phyloP scores from a whole-genome alignment of 495 filamentous ascomycete species.

The Peziza echinospora region DNA sequence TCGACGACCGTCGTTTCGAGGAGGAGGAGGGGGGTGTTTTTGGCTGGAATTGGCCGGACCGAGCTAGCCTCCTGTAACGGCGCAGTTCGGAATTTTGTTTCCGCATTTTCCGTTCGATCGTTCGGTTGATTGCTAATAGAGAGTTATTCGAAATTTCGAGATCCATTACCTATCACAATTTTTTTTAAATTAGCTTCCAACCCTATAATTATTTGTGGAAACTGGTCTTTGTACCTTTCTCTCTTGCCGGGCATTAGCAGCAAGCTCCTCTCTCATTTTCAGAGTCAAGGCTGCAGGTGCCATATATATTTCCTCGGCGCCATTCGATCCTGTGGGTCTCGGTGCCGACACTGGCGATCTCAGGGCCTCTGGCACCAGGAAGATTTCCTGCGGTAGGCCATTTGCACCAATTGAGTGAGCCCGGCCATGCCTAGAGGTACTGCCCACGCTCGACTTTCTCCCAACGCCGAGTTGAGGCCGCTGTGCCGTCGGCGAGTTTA shows the following conservation, averaged over 20 bases:
- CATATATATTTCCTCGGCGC: background rate
- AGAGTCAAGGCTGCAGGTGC: conserved; percentile 13
- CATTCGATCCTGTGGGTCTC: conserved; percentile 2
- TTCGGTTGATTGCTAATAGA: conserved; percentile 87
- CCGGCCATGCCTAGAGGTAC: background rate
- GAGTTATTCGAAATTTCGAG: conserved; percentile 96
- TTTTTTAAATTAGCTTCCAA: conserved; percentile 3
- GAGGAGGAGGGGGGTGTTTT: conserved; percentile 22
- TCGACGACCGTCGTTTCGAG: background rate
- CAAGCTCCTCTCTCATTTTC: conserved; percentile 21
- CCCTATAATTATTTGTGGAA: background rate
- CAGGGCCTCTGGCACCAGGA: conserved; percentile 9
- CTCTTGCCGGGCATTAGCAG: conserved; percentile 68
- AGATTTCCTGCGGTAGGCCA: conserved; percentile 5
- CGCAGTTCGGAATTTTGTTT: conserved; percentile 80
- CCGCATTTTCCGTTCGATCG: conserved; percentile 70
- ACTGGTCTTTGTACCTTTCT: conserved; percentile 42
- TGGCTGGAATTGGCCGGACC: conserved; percentile 48
- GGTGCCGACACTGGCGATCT: conserved; percentile 12
- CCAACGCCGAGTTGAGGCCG: background rate
- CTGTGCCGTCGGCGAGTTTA: background rate
- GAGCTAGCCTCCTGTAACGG: conserved; percentile 57
- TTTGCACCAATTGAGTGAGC: background rate
- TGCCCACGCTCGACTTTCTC: background rate
- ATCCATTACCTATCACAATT: conserved; percentile 42